Conservation (phyloP, 1,284 basidiomycete genomes). For the Inonotus hispidus region DNA sequence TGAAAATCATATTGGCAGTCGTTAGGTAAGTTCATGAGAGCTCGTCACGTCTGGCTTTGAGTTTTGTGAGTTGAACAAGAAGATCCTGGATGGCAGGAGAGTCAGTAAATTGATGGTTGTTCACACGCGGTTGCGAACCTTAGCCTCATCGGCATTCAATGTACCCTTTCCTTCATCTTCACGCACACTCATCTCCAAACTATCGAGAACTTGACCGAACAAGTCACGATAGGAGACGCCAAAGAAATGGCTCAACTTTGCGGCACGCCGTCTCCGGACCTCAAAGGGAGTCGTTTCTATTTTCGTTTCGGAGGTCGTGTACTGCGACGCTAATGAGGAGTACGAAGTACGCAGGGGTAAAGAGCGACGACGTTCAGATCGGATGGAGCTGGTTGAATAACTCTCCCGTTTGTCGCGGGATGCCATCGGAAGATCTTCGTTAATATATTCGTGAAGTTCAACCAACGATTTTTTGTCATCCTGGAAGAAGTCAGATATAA, state of each 20-base stretch:
- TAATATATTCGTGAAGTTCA: slow-evolving; percentile 64
- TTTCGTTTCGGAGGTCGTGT: slow-evolving; percentile 33
- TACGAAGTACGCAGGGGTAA: slow-evolving; percentile 61
- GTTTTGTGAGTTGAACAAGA: slow-evolving; percentile 13
- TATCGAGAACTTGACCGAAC: slow-evolving; percentile 69
- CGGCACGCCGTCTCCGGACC: slow-evolving; percentile 61
- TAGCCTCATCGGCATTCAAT: slow-evolving; percentile 58
- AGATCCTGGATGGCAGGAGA: background rate
- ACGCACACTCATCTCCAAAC: slow-evolving; percentile 69
- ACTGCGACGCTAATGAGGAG: slow-evolving; percentile 52
- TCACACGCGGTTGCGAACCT: slow-evolving; percentile 41
- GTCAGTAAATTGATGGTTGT: background rate
- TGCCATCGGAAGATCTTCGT: slow-evolving; percentile 21
- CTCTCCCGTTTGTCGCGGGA: slow-evolving; percentile 19
- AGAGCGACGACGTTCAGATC: slow-evolving; percentile 59
- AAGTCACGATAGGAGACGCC: slow-evolving; percentile 75
- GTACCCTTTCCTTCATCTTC: slow-evolving; percentile 59
- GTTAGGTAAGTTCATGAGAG: slow-evolving; percentile 7
- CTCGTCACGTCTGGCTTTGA: slow-evolving; percentile 17
- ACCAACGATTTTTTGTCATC: slow-evolving; percentile 69
- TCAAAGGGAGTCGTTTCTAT: slow-evolving; percentile 56
- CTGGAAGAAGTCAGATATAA: slow-evolving; percentile 31
- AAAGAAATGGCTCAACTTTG: slow-evolving; percentile 78
- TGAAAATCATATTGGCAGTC: background rate
- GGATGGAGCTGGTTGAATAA: slow-evolving; percentile 19